Evolutionary conservation across 805 yeast genomes (phyloP), one percentile per base, ranked within the genome.

Genomic region (Myxozyma kluyveri): DNA sequence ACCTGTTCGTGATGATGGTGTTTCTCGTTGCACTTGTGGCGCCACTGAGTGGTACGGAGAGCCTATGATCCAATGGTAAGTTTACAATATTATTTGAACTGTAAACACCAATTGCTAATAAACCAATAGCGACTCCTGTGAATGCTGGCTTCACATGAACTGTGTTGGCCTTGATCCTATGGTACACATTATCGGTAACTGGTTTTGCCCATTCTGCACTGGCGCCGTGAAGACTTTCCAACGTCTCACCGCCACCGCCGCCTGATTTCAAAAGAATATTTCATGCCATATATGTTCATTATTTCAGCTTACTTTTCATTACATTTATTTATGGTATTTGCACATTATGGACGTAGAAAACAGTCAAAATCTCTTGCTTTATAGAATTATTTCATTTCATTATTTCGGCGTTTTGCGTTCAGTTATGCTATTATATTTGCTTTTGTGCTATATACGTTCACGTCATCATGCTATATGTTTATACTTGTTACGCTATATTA

Each of bases 41-140:
- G 39, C 39, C 10, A 40, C 17, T 7, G 50, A 51, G 17, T 54
- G 52, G 52, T 40, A 40, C n/a, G 59, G 56, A 31, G 50, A 47
- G 46, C 56, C 59, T 3, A 51, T 54, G 52, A 38, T 54, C 31
- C 56, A 54, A 44, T 54, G 59, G 58, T 54, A 43, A 23, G 56
- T 35, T 29, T 18, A n/a, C 18, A 1, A 10, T 19, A 23, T 3
- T 31, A 7, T 7, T 42, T 41, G 24, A 47, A 17, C 18, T 10
- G 21, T 27, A 7, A 19, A 5, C 12, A 43, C 24, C 24, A 3
- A 26, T 17, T 9, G 18, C 31, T 46, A 18, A 39, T 41, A 21
- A 40, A 17, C 18, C 9, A 4, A 7, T 18, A 54, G 58, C 37
- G 56, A 54, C 32, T 12, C 44, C 2, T 54, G 59, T 24, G 40